A percentile compares a stretch with the other conserved stretches of the same genome.
Evolutionary conservation across 2,329 filamentous ascomycete species (phyloP).

Genomic region (Sphaerulina musiva): DNA sequence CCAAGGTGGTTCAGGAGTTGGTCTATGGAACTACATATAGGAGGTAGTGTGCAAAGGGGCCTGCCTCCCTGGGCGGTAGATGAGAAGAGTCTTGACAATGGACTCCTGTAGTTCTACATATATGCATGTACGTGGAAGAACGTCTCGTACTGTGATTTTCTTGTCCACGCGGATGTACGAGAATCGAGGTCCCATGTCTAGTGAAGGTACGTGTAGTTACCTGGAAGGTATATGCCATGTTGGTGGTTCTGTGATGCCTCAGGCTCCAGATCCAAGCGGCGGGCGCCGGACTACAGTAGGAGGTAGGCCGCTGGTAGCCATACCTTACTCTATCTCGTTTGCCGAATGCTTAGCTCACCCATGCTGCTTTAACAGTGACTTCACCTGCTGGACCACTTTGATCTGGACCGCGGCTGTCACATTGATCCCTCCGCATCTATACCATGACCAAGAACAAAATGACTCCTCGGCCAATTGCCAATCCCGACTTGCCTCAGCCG

Average conservation of each 20-base stretch:
- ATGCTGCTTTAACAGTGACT: no score
- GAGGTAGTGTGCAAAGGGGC: neutral
- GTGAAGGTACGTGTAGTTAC: no score
- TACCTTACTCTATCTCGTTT: no score
- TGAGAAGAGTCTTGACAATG: neutral
- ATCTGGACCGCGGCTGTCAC: neutral
- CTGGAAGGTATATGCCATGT: no score
- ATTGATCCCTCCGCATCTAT: neutral
- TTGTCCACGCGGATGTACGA: no score
- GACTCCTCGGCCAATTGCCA: conserved; percentile 30
- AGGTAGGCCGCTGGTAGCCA: no score
- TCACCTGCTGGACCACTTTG: neutral
- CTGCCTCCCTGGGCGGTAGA: neutral
- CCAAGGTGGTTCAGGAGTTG: conserved; percentile 15
- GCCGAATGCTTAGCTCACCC: no score
- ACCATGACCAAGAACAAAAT: conserved; percentile 21
- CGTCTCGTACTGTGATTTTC: no score
- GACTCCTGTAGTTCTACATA: neutral
- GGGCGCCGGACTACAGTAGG: no score
- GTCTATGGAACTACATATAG: neutral
- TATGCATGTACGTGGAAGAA: neutral
- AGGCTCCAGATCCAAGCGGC: no score
- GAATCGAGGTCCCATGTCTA: no score
- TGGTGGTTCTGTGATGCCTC: no score
- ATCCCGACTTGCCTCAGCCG: conserved; percentile 31